Evolutionary conservation across 495 filamentous ascomycete species (phyloP).

Genomic region (Penicillium coffeae): DNA sequence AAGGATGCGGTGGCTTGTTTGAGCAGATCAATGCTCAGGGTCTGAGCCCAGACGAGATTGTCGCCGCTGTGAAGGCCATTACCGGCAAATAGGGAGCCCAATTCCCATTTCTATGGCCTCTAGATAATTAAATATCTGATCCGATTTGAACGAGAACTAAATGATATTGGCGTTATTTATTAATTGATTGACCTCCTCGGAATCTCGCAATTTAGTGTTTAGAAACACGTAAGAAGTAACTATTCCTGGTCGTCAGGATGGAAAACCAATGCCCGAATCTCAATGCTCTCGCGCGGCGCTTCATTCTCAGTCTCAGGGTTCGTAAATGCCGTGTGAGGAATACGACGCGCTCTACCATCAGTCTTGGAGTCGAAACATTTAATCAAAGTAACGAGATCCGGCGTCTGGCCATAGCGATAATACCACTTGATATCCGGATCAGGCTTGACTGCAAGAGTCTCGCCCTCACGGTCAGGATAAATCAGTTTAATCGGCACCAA

Average conservation of each 20-base stretch:
- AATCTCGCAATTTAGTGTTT: too few relatives aligned
- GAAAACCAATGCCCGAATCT: slow-evolving; percentile 58
- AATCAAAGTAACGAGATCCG: slow-evolving; percentile 61
- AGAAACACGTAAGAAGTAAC: too few relatives aligned
- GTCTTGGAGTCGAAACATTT: slow-evolving; percentile 69
- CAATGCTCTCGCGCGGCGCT: slow-evolving; percentile 58
- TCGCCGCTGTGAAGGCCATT: slow-evolving; percentile 24
- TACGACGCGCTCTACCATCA: slow-evolving; percentile 47
- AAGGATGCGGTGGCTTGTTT: slow-evolving; percentile 36
- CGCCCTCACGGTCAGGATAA: slow-evolving; percentile 47
- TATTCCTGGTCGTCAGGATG: slow-evolving; percentile 46
- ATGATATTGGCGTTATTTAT: too few relatives aligned
- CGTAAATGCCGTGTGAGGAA: slow-evolving; percentile 62
- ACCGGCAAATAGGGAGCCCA: slow-evolving; percentile 17
- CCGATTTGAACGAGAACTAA: too few relatives aligned
- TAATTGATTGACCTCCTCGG: too few relatives aligned
- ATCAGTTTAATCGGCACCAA: slow-evolving; percentile 45
- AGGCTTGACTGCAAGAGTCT: slow-evolving; percentile 42
- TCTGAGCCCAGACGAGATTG: slow-evolving; percentile 32
- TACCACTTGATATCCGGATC: slow-evolving; percentile 47
- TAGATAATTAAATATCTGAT: too few relatives aligned
- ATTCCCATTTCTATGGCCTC: too few relatives aligned
- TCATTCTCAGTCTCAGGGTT: slow-evolving; percentile 49
- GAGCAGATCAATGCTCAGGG: slow-evolving; percentile 38
- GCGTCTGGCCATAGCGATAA: slow-evolving; percentile 49